Evolutionary conservation across 306 rosid genomes (phyloP).

Genomic region (Cicer pinnatifidum): DNA sequence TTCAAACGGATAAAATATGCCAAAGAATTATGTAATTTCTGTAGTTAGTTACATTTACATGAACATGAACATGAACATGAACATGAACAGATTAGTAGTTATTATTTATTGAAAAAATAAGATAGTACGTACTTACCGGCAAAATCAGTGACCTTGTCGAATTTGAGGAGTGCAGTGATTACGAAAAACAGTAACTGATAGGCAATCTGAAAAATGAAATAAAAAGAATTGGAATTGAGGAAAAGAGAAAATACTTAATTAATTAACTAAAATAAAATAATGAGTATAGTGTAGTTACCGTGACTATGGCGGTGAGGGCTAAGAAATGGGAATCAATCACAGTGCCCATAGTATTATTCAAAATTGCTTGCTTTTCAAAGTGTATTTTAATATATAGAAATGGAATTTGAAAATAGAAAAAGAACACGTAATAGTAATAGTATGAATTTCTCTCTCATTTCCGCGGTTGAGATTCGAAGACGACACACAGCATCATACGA

Average conservation of each 20-base stretch:
- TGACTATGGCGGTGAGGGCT: slow-evolving; percentile 81
- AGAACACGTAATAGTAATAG: too few relatives aligned
- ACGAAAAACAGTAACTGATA: slow-evolving; percentile 80
- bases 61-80: too few relatives aligned
- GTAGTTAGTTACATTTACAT: too few relatives aligned
- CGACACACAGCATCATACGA: too few relatives aligned
- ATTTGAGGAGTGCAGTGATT: slow-evolving; percentile 88
- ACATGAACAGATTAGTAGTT: not conserved
- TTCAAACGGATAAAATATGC: slow-evolving; percentile 27
- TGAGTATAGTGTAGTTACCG: slow-evolving; percentile 51
- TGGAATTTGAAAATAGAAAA: not conserved
- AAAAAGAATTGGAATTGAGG: not conserved
- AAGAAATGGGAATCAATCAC: slow-evolving; percentile 85
- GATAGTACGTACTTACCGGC: slow-evolving; percentile 60
- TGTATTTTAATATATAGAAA: too few relatives aligned
- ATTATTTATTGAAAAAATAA: not conserved
- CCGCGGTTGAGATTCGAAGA: too few relatives aligned
- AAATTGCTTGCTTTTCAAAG: too few relatives aligned
- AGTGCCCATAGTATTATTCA: slow-evolving; percentile 53
- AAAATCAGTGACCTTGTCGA: slow-evolving; percentile 95
- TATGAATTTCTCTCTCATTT: too few relatives aligned
- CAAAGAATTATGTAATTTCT: too few relatives aligned
- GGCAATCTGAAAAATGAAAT: slow-evolving; percentile 56
- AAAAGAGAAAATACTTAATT: not conserved
- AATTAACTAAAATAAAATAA: not conserved